Evolutionary conservation across 148 eudicot species (phyloP), one percentile per base, ranked within the genome.

Genomic region (Cornus suecica): DNA sequence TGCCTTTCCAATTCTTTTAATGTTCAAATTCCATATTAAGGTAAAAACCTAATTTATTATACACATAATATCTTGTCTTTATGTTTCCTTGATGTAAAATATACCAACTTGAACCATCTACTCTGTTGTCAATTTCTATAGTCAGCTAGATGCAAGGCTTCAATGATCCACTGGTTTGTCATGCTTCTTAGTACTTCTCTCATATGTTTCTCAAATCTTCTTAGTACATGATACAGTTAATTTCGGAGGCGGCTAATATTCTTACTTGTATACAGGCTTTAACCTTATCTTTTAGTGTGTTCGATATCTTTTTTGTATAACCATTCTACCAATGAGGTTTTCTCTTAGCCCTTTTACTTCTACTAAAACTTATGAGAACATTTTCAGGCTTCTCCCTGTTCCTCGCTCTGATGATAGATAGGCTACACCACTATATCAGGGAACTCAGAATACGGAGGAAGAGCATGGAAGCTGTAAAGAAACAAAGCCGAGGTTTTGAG

Each of bases 381-480:
- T 37, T 15, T 82, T 81, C 84, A 82, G 84, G 84, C 1, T 82
- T 78, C 69, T 63, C 81, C 15, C 61, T 82, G 14, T 82, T 82
- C 71, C 84, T 82, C 23, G 85, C 77, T 1, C 77, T 85, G 11
- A 71, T 85, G 83, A 74, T 83, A 27, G 88, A 85, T 71, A 76
- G 85, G 20, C 79, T 85, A 31, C 88, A 85, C 62, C 83, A 85
- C 72, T 82, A 79, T n/a, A 85, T 82, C 58, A 73, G 87, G 67
- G 87, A 85, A 66, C 79, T 85, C 15, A 85, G 83, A 10, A 31
- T 79, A 28, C 68, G 83, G 14, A 79, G 87, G 70, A 85, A 82
- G 74, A 74, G 70, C 41, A 82, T 82, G 85, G 83, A 90, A 32
- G 82, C 80, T 34, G 71, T 75, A 60, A 81, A 83, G 80, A 86